phyloP scores from a whole-genome alignment of 805 yeast genomes.

The Candida quercuum region DNA sequence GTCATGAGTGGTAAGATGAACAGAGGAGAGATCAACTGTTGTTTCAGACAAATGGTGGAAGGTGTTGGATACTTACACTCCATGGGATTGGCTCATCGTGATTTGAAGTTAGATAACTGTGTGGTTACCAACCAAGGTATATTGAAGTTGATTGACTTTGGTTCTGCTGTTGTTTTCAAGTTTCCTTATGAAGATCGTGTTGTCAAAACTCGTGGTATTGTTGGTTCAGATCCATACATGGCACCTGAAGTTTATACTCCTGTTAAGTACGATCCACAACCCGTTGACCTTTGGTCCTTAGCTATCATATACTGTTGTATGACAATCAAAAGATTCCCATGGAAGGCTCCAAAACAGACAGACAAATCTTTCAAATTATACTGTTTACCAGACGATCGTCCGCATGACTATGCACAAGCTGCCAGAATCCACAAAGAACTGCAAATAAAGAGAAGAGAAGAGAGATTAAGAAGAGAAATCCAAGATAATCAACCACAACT shows the following conservation, averaged over 20 bases:
- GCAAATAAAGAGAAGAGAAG: conserved; percentile 53
- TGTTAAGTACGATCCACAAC: conserved; percentile 59
- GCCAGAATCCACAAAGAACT: conserved; percentile 68
- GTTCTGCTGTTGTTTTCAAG: conserved; percentile 76
- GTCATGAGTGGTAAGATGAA: conserved; percentile 85
- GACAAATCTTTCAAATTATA: conserved; percentile 70
- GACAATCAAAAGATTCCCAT: conserved; percentile 80
- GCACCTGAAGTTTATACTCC: conserved; percentile 71
- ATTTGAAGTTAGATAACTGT: conserved; percentile 78
- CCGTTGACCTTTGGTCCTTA: conserved; percentile 79
- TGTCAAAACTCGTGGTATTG: conserved; percentile 67
- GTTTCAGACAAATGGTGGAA: conserved; percentile 64
- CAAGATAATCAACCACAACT: too few species aligned
- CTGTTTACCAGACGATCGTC: conserved; percentile 62
- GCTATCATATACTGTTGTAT: conserved; percentile 84
- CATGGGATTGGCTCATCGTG: conserved; percentile 79
- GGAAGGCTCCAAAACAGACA: conserved; percentile 71
- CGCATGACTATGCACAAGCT: conserved; percentile 69
- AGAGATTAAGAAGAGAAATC: conserved; percentile 26
- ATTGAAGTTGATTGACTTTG: conserved; percentile 75
- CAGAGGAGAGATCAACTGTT: conserved; percentile 76
- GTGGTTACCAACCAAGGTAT: conserved; percentile 71
- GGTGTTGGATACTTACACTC: conserved; percentile 74
- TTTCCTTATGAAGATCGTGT: conserved; percentile 63
- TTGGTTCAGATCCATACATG: conserved; percentile 81